These are phyloP conservation scores for Debaryomyces coudertii DNA, from an alignment of 1,139 yeast genomes.

Conservation along the genomic window DNA sequence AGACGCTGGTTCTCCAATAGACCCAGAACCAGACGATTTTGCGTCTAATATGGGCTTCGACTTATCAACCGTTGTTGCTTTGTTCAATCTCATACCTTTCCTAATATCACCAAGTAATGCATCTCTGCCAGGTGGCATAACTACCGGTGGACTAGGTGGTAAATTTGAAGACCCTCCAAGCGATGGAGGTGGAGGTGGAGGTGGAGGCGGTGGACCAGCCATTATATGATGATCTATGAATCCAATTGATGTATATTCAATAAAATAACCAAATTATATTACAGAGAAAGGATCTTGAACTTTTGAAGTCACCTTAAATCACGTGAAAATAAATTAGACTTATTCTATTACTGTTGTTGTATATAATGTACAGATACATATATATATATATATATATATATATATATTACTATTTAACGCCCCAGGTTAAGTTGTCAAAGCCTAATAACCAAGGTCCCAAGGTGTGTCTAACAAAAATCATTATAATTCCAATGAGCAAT, in stretches of 20 bases:
- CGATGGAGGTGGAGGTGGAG: slow-evolving; percentile 33
- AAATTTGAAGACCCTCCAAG: slow-evolving; percentile 19
- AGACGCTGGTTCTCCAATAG: slow-evolving; percentile 12
- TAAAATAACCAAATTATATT: not conserved
- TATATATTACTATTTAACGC: slow-evolving; percentile 32
- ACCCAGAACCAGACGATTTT: slow-evolving; percentile 22
- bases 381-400: not conserved
- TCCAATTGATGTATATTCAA: slow-evolving; percentile 1
- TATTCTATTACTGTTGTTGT: slow-evolving; percentile 2
- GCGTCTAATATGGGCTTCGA: slow-evolving; percentile 47
- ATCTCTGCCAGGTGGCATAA: slow-evolving; percentile 57
- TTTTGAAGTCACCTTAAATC: not conserved
- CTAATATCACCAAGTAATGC: slow-evolving; percentile 87
- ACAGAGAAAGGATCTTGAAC: not conserved
- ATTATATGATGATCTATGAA: slow-evolving; percentile 13
- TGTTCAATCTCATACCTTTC: slow-evolving; percentile 74
- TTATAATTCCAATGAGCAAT: slow-evolving; percentile 62
- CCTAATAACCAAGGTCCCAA: slow-evolving; percentile 88
- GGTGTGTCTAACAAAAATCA: slow-evolving; percentile 77
- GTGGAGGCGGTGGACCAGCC: slow-evolving; percentile 42
- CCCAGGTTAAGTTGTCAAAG: slow-evolving; percentile 71
- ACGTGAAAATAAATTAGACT: not conserved
- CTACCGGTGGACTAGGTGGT: slow-evolving; percentile 35
- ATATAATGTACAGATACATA: not conserved
- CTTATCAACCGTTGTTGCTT: slow-evolving; percentile 59